phyloP scores from a whole-genome alignment of 192 early-diverging fungal species.

The Chytriomyces sp. region DNA sequence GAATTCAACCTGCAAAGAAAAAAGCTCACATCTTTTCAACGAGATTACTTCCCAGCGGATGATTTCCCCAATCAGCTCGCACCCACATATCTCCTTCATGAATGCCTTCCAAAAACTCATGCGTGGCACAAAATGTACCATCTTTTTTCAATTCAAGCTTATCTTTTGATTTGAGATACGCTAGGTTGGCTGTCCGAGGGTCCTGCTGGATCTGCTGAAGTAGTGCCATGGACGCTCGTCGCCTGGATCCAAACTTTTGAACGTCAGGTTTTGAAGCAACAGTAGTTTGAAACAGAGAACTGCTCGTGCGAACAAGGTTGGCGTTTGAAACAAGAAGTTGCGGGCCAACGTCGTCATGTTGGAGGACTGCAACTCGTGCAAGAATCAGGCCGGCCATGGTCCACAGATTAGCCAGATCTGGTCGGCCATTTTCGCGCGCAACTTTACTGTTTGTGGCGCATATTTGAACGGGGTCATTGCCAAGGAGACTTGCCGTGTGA shows the following conservation, averaged over 20 bases:
- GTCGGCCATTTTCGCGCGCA: conserved; percentile 4
- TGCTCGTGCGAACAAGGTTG: too few species aligned
- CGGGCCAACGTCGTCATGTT: not conserved
- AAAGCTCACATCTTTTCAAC: conserved; percentile 25
- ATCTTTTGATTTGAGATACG: not conserved
- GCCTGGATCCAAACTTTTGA: conserved; percentile 18
- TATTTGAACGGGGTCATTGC: conserved; percentile 23
- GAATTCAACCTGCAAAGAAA: not conserved
- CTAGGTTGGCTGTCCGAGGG: not conserved
- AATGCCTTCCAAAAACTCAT: not conserved
- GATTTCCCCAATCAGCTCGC: conserved; percentile 35
- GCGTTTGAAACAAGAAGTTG: too few species aligned
- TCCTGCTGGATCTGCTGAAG: conserved; percentile 1
- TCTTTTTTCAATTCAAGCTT: not conserved
- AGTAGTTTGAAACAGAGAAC: too few species aligned
- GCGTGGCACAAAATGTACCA: conserved; percentile 19
- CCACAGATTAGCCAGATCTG: conserved; percentile 34
- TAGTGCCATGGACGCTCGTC: conserved; percentile 11
- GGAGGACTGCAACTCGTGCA: conserved; percentile 8
- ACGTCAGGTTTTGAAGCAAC: not conserved
- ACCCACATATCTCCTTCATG: conserved; percentile 7
- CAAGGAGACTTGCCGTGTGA: not conserved
- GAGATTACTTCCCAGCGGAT: conserved; percentile 22
- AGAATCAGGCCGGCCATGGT: conserved; percentile 28
- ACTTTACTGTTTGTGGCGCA: conserved; percentile 24